Conservation (phyloP, 208 protist species). For the Wallacemonas sp. region DNA sequence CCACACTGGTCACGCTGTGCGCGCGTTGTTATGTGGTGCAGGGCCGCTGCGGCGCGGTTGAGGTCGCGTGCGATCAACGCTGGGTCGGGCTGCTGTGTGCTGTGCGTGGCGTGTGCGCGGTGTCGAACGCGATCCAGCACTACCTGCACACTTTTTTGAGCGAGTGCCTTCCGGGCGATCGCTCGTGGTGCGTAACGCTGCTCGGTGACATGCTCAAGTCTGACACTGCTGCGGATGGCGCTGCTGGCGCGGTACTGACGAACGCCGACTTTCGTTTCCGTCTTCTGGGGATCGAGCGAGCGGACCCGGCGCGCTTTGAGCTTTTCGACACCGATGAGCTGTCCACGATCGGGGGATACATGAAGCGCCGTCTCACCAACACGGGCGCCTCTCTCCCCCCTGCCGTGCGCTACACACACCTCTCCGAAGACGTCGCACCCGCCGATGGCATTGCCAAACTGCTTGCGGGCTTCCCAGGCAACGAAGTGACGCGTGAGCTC, state of each 20-base stretch:
- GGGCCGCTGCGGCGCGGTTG: constrained; percentile 55
- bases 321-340: constrained; percentile 58
- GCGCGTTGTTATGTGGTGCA: constrained; percentile 46
- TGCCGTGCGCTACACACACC: constrained; percentile 39
- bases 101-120: neutral
- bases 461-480: constrained; percentile 1
- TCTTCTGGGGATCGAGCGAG: constrained; percentile 46
- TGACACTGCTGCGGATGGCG: constrained; percentile 16
- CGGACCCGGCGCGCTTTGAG: constrained; percentile 48
- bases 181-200: constrained; percentile 20
- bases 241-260: constrained; percentile 2
- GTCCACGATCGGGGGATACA: constrained; percentile 34
- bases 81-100: constrained; percentile 11
- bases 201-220: constrained; percentile 31
- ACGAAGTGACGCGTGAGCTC: constrained; percentile 5
- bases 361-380: constrained; percentile 16
- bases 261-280: constrained; percentile 39
- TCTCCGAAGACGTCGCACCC: neutral
- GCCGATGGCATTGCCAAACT: neutral
- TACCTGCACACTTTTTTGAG: neutral
- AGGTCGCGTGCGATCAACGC: constrained; percentile 49
- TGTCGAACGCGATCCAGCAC: constrained; percentile 12
- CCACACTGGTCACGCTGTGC: constrained; percentile 35
- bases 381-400: constrained; percentile 33
- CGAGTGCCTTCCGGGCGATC: constrained; percentile 4